A percentile compares a stretch with the other conserved stretches of the same genome.
These are phyloP conservation scores for Claviceps pusilla DNA, from an alignment of 2,329 filamentous ascomycete species.

Conservation along the genomic window DNA sequence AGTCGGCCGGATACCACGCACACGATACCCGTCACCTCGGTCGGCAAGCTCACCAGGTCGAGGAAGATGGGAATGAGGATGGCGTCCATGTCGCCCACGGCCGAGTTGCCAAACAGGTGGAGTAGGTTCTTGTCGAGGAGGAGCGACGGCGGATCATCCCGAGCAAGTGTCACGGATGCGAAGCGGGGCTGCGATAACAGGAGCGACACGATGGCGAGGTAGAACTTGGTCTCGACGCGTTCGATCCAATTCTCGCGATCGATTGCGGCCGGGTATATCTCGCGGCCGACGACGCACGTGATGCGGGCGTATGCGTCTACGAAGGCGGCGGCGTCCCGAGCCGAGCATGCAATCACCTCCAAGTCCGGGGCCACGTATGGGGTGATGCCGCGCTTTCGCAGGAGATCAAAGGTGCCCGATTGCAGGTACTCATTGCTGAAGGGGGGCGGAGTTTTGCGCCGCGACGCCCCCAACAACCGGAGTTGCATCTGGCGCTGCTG, in stretches of 20 bases:
- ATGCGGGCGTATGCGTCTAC: constrained; percentile 23
- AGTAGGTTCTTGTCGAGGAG: constrained; percentile 57
- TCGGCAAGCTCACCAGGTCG: constrained; percentile 63
- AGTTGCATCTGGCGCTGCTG: constrained; percentile 8
- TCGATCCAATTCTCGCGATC: constrained; percentile 36
- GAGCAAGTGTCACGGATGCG: constrained; percentile 57
- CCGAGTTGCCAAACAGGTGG: constrained; percentile 50
- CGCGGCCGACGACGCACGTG: constrained; percentile 19
- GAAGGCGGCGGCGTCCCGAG: constrained; percentile 32
- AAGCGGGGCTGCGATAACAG: constrained; percentile 50
- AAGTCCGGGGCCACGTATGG: constrained; percentile 56
- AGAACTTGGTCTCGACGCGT: constrained; percentile 47
- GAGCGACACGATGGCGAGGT: constrained; percentile 46
- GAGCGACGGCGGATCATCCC: constrained; percentile 58
- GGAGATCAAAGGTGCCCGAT: constrained; percentile 63
- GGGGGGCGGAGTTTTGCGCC: constrained; percentile 52
- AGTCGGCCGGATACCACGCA: constrained; percentile 80
- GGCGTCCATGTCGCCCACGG: constrained; percentile 61
- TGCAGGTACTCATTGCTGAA: constrained; percentile 68
- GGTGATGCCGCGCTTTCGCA: constrained; percentile 61
- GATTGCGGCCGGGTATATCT: constrained; percentile 7
- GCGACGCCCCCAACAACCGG: constrained; percentile 22
- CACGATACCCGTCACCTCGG: constrained; percentile 87
- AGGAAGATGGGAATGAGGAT: constrained; percentile 75
- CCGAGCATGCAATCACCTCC: constrained; percentile 70